Conservation (phyloP, 768 basidiomycete species). For the Suillus subluteus region DNA sequence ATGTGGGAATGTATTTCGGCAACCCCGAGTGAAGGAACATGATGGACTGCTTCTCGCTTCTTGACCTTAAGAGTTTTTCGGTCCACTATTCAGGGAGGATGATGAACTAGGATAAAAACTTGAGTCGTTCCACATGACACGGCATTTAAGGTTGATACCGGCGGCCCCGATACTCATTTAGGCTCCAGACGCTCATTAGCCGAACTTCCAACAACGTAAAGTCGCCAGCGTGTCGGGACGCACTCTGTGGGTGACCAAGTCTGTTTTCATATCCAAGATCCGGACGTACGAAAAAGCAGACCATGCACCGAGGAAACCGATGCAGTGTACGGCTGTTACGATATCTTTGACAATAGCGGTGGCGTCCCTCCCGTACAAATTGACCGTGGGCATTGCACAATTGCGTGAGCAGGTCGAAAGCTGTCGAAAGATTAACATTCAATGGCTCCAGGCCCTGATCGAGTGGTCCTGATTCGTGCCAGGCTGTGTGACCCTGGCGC, state of each 20-base stretch:
- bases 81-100: not conserved
- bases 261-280: not conserved
- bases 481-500: not conserved
- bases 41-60: not conserved
- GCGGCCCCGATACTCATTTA: not conserved
- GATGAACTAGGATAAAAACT: not conserved
- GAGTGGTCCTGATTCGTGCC: not conserved
- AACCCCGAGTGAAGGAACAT: not conserved
- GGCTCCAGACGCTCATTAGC: not conserved
- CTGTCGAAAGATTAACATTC: not conserved
- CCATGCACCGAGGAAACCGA: not conserved
- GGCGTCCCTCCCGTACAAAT: not conserved
- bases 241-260: not conserved
- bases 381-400: not conserved
- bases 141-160: not conserved
- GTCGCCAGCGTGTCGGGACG: not conserved
- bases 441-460: not conserved
- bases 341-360: not conserved
- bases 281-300: not conserved
- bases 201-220: not conserved
- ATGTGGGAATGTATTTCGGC: slow-evolving; percentile 5
- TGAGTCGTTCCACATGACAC: not conserved
- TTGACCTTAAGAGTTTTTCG: not conserved
- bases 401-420: not conserved
- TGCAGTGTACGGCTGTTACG: not conserved